Evolutionary conservation across 176 grass and related monocot species (phyloP).

Genomic region (Olyra latifolia): DNA sequence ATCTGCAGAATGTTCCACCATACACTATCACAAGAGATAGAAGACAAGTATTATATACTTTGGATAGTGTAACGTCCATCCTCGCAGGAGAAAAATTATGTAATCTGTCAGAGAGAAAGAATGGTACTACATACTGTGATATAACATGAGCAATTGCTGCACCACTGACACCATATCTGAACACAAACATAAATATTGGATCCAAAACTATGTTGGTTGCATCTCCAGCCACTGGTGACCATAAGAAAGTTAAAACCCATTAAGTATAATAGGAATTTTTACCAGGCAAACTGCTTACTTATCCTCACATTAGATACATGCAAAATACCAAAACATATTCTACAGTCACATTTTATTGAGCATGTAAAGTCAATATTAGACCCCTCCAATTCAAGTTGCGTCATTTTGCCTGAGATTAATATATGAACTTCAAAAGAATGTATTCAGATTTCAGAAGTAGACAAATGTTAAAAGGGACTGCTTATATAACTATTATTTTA

Average conservation of each 20-base stretch:
- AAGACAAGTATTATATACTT: slow-evolving; percentile 30
- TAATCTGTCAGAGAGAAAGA: neutral
- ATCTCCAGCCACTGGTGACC: slow-evolving; percentile 71
- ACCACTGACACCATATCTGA: slow-evolving; percentile 78
- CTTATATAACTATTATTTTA: neutral
- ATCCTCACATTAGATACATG: neutral
- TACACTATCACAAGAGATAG: slow-evolving; percentile 37
- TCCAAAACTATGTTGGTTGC: slow-evolving; percentile 83
- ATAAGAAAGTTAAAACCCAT: slow-evolving; percentile 24
- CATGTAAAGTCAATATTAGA: neutral
- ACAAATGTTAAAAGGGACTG: neutral
- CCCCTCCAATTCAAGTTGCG: neutral
- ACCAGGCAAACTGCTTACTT: neutral
- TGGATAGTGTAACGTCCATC: slow-evolving; percentile 6
- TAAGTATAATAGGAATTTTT: neutral
- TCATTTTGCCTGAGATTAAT: neutral
- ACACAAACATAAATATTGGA: slow-evolving; percentile 90
- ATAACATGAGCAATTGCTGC: slow-evolving; percentile 97
- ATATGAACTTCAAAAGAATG: neutral
- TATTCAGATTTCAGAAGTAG: neutral
- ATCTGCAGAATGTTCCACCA: slow-evolving; percentile 53
- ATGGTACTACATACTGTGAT: slow-evolving; percentile 79
- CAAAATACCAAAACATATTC: neutral
- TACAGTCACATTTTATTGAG: neutral
- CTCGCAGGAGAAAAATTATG: neutral